Percentiles rank a stretch among this genome's conserved stretches.
These are phyloP conservation scores for Colletotrichum horii DNA, from an alignment of 2,329 filamentous ascomycete species.

Conservation along the genomic window DNA sequence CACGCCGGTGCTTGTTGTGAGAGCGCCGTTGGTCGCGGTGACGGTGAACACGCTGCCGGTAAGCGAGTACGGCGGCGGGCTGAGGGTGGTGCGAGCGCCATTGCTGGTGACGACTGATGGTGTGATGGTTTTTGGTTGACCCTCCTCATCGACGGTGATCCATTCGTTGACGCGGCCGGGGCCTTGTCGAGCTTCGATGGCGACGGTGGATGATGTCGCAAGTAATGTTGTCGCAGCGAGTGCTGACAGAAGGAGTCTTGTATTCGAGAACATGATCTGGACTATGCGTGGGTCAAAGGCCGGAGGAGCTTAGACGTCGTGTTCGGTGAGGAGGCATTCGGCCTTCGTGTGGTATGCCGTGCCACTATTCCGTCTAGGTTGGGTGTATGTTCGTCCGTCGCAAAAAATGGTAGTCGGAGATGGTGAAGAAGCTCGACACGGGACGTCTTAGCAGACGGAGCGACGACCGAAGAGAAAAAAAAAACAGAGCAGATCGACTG, in stretches of 20 bases:
- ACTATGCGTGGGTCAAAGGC: background rate
- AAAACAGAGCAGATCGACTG: background rate
- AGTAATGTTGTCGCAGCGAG: constrained; percentile 3
- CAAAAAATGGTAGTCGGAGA: background rate
- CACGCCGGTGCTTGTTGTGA: constrained; percentile 34
- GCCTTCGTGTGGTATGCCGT: background rate
- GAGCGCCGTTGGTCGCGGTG: constrained; percentile 23
- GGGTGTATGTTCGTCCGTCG: background rate
- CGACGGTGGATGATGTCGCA: constrained; percentile 4
- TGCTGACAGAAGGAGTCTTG: background rate
- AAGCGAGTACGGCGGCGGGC: constrained; percentile 31
- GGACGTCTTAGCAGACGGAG: background rate
- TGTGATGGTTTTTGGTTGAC: constrained; percentile 31
- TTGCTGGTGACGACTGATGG: constrained; percentile 29
- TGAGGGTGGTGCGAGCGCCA: constrained; percentile 31
- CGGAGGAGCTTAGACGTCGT: background rate
- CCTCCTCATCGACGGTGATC: constrained; percentile 35
- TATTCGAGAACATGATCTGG: constrained; percentile 2
- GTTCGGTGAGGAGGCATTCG: background rate
- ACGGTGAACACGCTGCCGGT: constrained; percentile 34
- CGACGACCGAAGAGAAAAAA: background rate
- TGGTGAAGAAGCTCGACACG: background rate
- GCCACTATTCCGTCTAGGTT: background rate
- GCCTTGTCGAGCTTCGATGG: constrained; percentile 6
- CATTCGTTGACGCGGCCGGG: constrained; percentile 26